Evolutionary conservation across 2,329 filamentous ascomycete species (phyloP), one percentile per base, ranked within the genome.

Genomic region (Ophiocordyceps camponoti-saundersi): DNA sequence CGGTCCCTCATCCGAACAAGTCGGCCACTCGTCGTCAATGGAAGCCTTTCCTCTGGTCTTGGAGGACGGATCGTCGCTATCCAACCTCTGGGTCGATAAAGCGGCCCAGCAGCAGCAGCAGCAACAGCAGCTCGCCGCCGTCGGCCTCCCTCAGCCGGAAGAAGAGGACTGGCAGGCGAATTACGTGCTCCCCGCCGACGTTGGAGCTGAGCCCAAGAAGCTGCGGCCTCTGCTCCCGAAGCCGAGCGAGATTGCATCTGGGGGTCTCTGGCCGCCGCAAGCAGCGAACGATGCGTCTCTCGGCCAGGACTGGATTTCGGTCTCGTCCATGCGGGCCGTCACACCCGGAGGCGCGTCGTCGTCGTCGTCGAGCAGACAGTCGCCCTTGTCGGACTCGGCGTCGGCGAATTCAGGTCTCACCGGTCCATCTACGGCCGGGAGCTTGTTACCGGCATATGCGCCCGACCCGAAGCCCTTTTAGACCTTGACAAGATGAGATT

Each of bases 91-190:
- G 46, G 32, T n/a, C 21, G 32, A 36, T n/a, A 23, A 36, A 40
- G 42, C 30, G 11, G 30, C 16, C 21, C 20, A 42, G 16, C 30
- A 7, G 40, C 34, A 13, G 22, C 20, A 42, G 16, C 30, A 7
- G 40, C 34, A 13, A 20, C 47, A 20, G n/a, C 7, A 2, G 26
- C n/a, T 21, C 34, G 34, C 34, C 34, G 8, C 8, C 13, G 53
- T 51, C 23, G 61, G 62, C 45, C 56, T 65, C 8, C 57, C 61
- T 21, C 63, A 70, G 51, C 41, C 46, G 20, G 43, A 48, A 15
- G 47, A 48, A 8, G 6, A 39, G 21, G 23, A 43, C 13, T 49
- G 48, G 46, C 26, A 30, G 29, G 29, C 32, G 26, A 44, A 48
- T 26, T 22, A 46, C 10, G n/a, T 22, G 11, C 18, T 29, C 5